phyloP scores from a whole-genome alignment of 805 yeast species.

The Wickerhamiella kazuoi region DNA sequence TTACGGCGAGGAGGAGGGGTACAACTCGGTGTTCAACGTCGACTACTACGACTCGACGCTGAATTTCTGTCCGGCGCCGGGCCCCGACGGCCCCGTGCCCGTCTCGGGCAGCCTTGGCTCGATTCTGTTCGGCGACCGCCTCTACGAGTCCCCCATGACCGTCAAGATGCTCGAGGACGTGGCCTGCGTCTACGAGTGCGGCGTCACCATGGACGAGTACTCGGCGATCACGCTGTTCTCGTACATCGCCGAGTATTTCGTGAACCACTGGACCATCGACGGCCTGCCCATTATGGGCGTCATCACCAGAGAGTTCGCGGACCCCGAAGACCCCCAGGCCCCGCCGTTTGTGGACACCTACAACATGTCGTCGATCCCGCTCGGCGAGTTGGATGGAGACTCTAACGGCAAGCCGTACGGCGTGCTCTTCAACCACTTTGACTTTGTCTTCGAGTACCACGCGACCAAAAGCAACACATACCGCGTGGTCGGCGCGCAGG shows the following conservation, averaged over 20 bases:
- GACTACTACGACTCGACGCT: constrained; percentile 62
- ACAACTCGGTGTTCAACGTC: constrained; percentile 12
- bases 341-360: constrained; percentile 26
- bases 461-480: constrained; percentile 43
- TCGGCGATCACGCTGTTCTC: constrained; percentile 65
- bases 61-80: constrained; percentile 75
- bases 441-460: constrained; percentile 68
- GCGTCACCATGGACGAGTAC: constrained; percentile 34
- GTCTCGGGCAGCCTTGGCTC: constrained; percentile 87
- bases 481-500: constrained; percentile 84
- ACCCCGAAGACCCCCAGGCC: constrained; percentile 36
- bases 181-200: constrained; percentile 53
- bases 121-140: constrained; percentile 86
- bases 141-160: constrained; percentile 79
- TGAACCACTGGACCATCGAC: constrained; percentile 84
- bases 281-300: constrained; percentile 81
- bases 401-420: neutral
- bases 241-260: constrained; percentile 65
- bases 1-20: constrained; percentile 18
- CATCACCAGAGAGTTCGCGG: neutral
- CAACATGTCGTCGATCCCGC: constrained; percentile 5
- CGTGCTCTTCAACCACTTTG: constrained; percentile 56
- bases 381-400: neutral
- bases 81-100: constrained; percentile 42
- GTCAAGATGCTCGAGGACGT: constrained; percentile 59